These are phyloP conservation scores for Sphenostylis stenocarpa DNA, from an alignment of 306 rosid species.

Conservation along the genomic window DNA sequence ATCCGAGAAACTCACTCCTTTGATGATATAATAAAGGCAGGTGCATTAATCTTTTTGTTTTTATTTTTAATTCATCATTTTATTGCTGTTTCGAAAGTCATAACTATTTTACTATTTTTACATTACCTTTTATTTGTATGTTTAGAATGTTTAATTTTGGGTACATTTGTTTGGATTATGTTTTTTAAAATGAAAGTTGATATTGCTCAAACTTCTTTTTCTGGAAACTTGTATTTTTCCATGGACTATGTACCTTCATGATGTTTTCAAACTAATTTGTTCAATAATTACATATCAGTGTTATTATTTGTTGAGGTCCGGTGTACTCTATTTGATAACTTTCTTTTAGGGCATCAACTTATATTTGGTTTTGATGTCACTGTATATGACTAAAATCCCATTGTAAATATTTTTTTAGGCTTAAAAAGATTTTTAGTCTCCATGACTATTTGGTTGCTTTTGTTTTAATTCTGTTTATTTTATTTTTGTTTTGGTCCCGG, in stretches of 20 bases:
- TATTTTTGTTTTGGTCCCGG: background rate
- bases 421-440: background rate
- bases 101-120: background rate
- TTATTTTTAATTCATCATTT: background rate
- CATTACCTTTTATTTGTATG: constrained; percentile 12
- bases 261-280: background rate
- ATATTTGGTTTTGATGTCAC: background rate
- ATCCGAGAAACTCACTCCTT: constrained; percentile 77
- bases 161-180: constrained; percentile 21
- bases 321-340: background rate
- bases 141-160: constrained; percentile 24
- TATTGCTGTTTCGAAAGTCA: constrained; percentile 13
- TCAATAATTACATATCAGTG: constrained; percentile 4
- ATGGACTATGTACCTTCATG: background rate
- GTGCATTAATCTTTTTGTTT: constrained; percentile 41
- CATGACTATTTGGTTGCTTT: background rate
- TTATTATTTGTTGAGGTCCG: constrained; percentile 1
- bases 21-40: constrained; percentile 90
- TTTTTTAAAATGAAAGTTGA: constrained; percentile 23
- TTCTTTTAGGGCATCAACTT: background rate
- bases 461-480: background rate
- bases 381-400: background rate
- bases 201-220: background rate
- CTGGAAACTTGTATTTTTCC: constrained; percentile 2
- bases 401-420: background rate